Base-by-base conservation (phyloP, 345 rosid species). In the Psidium friedrichsthalianum region DNA sequence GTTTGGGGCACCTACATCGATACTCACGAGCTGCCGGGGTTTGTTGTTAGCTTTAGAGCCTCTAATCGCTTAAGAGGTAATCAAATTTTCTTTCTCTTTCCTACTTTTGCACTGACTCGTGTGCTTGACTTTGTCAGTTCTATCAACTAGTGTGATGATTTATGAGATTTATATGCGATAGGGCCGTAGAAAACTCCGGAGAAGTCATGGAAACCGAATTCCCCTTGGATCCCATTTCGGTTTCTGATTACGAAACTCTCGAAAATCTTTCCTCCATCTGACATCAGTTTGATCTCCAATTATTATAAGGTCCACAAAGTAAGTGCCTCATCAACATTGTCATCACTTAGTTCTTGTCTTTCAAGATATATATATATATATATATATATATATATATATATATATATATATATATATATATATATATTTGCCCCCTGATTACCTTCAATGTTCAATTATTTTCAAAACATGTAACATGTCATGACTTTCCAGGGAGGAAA, bases 141-240 rank as follows among this genome's bases (percentile, higher is more conserved):
- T 32, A 25, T 53, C 42, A 12, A 42, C 27, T 74, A 56, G 20
- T 14, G 13, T 6, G 56, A 76, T 81, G 21, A 36, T 49, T 27
- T 81, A 83, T 88, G 69, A 51, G 8, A 58, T 16, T 78, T 49
- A 74, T 52, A n/a, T 86, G 81, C 74, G 87, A 86, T 88, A 93
- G 94, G 91, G 15, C 86, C 87, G 16, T 29, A 85, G 27, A 84
- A 64, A 82, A 80, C 51, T 83, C 86, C 85, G 83, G 92, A 88
- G 49, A 55, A 87, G 4, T 27, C 83, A 83, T 90, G 88, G 85
- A 87, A 52, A 64, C 92, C 94, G 59, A 93, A 89, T 86, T 95
- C 96, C 6, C 98, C 99, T 14, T 97, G 97, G 98, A 93, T 97
- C 93, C 91, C 97, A 13, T 93, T 97, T 89, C 91, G 96, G 51